Evolutionary conservation across 768 basidiomycete genomes (phyloP).

Genomic region (Hericium erinaceus): DNA sequence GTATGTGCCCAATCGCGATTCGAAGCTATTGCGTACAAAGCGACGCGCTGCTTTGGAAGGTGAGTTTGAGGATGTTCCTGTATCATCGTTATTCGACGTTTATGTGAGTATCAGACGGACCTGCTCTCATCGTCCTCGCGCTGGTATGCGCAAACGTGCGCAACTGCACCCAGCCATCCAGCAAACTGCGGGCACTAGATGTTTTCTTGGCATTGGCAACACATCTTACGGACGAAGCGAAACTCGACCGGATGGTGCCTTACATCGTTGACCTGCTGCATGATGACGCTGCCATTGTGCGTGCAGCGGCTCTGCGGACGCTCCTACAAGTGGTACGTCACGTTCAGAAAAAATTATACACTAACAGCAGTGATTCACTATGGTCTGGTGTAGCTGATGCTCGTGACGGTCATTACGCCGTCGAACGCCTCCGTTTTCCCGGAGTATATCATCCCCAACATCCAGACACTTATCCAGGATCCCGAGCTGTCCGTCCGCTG

Average conservation of each 20-base stretch:
- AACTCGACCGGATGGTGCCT: conserved; percentile 86
- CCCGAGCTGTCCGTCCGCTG: conserved; percentile 75
- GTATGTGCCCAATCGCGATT: conserved; percentile 56
- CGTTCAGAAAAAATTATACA: not conserved
- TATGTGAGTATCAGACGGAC: conserved; percentile 51
- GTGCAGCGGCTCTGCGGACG: conserved; percentile 69
- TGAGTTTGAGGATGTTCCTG: conserved; percentile 15
- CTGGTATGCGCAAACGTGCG: conserved; percentile 84
- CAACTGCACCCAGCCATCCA: conserved; percentile 78
- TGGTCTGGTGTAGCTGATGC: conserved; percentile 30
- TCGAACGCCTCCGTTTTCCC: conserved; percentile 71
- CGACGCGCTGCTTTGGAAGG: conserved; percentile 55
- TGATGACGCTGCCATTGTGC: conserved; percentile 77
- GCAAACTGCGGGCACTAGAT: conserved; percentile 78
- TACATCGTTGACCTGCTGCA: conserved; percentile 84
- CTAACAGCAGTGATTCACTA: not conserved
- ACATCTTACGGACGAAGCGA: conserved; percentile 89
- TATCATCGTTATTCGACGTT: no score
- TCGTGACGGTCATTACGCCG: conserved; percentile 64
- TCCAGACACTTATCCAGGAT: conserved; percentile 74
- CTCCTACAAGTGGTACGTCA: conserved; percentile 73
- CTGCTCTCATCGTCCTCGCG: conserved; percentile 81
- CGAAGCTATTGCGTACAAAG: conserved; percentile 33
- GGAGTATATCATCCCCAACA: conserved; percentile 91
- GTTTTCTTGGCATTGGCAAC: conserved; percentile 74